Conservation (phyloP, 768 basidiomycete genomes). For the Lentinus brumalis region DNA sequence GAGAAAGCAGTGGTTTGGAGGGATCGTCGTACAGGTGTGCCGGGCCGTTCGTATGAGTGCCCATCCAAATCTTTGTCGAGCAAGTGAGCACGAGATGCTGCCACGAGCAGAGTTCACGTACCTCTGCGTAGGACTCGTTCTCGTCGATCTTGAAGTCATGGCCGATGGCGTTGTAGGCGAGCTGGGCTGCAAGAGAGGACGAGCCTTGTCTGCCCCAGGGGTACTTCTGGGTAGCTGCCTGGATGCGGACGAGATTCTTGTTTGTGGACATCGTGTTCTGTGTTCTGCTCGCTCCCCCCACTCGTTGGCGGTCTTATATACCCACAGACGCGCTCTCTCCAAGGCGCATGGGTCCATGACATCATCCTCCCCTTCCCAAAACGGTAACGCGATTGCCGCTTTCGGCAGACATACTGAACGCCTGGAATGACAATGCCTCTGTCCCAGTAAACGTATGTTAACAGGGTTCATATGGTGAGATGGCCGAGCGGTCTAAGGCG, state of each 20-base stretch:
- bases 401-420: too few species aligned
- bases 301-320: not conserved
- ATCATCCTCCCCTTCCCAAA: not conserved
- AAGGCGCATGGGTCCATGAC: not conserved
- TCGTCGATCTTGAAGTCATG: slow-evolving; percentile 42
- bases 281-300: too few species aligned
- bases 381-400: not conserved
- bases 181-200: slow-evolving; percentile 49
- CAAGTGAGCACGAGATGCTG: not conserved
- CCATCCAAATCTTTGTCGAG: slow-evolving; percentile 57
- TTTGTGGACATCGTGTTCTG: not conserved
- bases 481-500: slow-evolving; percentile 92
- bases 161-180: slow-evolving; percentile 34
- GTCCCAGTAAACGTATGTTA: too few species aligned
- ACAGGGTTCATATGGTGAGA: slow-evolving; percentile 42
- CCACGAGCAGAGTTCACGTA: slow-evolving; percentile 21
- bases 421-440: too few species aligned
- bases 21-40: slow-evolving; percentile 35
- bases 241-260: slow-evolving; percentile 28
- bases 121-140: slow-evolving; percentile 57
- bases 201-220: slow-evolving; percentile 56
- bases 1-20: slow-evolving; percentile 33
- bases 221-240: slow-evolving; percentile 42
- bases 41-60: slow-evolving; percentile 55
- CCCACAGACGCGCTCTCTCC: too few species aligned